Conservation (phyloP, 1,284 basidiomycete species). For the Schizophyllum commune region DNA sequence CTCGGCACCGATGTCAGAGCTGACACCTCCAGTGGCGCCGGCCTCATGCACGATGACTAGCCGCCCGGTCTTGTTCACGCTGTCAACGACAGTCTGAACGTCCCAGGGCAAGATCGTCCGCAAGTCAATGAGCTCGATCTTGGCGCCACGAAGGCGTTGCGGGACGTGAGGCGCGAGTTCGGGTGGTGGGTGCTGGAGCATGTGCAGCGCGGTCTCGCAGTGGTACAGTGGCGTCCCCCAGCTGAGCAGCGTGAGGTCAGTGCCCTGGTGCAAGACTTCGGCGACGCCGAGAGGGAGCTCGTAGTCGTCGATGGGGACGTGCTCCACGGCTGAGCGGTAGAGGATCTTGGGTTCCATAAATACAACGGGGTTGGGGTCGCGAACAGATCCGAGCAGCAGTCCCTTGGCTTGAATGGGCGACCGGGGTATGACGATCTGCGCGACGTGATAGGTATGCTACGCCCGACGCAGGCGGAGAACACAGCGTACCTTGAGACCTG, state of each 20-base stretch:
- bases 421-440: constrained; percentile 81
- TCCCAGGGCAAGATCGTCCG: constrained; percentile 91
- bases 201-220: constrained; percentile 72
- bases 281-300: constrained; percentile 74
- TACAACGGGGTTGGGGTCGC: constrained; percentile 89
- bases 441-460: neutral
- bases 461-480: neutral
- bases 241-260: constrained; percentile 81
- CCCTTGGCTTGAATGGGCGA: constrained; percentile 95
- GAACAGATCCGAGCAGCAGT: constrained; percentile 75
- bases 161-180: constrained; percentile 68
- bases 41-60: constrained; percentile 91
- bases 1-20: constrained; percentile 82
- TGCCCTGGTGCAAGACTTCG: constrained; percentile 68
- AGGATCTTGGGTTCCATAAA: constrained; percentile 94
- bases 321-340: constrained; percentile 84
- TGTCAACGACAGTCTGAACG: constrained; percentile 70
- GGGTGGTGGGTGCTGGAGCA: constrained; percentile 61
- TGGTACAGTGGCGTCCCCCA: constrained; percentile 93
- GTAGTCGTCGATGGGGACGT: constrained; percentile 87
- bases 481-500: constrained; percentile 72
- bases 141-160: constrained; percentile 55
- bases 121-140: constrained; percentile 86
- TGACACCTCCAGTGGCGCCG: constrained; percentile 77
- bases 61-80: constrained; percentile 76